phyloP scores from a whole-genome alignment of 1,139 yeast species.

The Candida tetrigidarum region DNA sequence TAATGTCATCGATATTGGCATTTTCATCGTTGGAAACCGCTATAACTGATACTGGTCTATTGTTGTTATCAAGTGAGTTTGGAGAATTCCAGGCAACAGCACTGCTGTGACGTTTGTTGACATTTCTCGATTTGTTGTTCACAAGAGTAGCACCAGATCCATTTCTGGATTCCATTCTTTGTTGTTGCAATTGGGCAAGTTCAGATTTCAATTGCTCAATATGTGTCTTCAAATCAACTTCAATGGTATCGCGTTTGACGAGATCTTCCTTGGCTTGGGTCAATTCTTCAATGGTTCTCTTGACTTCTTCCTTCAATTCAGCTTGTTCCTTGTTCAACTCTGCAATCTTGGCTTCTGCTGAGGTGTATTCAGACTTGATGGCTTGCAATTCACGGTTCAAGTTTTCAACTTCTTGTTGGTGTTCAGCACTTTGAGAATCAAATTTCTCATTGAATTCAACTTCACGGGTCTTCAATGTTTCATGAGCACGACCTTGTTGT shows the following conservation, averaged over 20 bases:
- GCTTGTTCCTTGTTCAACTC: slow-evolving; percentile 69
- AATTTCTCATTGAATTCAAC: slow-evolving; percentile 53
- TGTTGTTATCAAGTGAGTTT: slow-evolving; percentile 39
- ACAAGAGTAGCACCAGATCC: slow-evolving; percentile 18
- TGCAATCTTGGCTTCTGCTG: slow-evolving; percentile 65
- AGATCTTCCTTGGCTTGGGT: slow-evolving; percentile 65
- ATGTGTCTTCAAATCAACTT: slow-evolving; percentile 68
- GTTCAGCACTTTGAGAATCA: slow-evolving; percentile 49
- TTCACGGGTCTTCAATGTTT: slow-evolving; percentile 58
- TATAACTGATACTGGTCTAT: slow-evolving; percentile 61
- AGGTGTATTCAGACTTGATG: slow-evolving; percentile 61
- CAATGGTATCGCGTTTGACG: slow-evolving; percentile 66
- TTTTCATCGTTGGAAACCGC: slow-evolving; percentile 60
- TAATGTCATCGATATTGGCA: slow-evolving; percentile 66
- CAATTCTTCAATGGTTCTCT: slow-evolving; percentile 63
- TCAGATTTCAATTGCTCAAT: slow-evolving; percentile 73
- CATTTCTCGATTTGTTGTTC: slow-evolving; percentile 35
- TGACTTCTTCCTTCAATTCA: slow-evolving; percentile 65
- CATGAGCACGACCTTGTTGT: slow-evolving; percentile 63
- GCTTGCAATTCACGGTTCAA: slow-evolving; percentile 61
- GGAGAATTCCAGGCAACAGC: slow-evolving; percentile 41
- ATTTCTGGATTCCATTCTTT: slow-evolving; percentile 14
- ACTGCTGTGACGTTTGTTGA: slow-evolving; percentile 47
- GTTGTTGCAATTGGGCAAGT: slow-evolving; percentile 54
- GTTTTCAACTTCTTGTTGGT: slow-evolving; percentile 52